Evolutionary conservation across 1,284 basidiomycete species (phyloP).

Genomic region (Takashimella tepidaria): DNA sequence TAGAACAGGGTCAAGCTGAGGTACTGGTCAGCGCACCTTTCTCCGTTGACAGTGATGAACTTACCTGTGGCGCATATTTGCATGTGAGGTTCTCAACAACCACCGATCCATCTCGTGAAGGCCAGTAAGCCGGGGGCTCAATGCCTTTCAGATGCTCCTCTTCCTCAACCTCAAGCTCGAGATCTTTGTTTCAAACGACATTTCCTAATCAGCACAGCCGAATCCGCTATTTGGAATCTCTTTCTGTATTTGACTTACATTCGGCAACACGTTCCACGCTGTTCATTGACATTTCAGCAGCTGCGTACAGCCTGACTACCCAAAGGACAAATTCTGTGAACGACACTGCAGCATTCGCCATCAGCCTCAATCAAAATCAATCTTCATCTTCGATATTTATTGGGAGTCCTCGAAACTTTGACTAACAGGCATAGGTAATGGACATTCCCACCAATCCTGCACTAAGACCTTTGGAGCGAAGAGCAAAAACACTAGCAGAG

Average conservation of each 20-base stretch:
- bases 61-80: constrained; percentile 49
- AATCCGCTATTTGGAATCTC: background rate
- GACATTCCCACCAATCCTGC: constrained; percentile 46
- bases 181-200: too few relatives aligned
- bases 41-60: background rate
- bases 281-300: constrained; percentile 49
- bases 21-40: background rate
- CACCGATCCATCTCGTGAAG: constrained; percentile 47
- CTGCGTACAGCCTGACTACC: constrained; percentile 50
- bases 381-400: too few relatives aligned
- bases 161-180: constrained; percentile 50
- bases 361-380: too few relatives aligned
- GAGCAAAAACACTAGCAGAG: constrained; percentile 48
- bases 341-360: constrained; percentile 31
- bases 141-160: constrained; percentile 41
- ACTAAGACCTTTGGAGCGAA: constrained; percentile 41
- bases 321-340: constrained; percentile 51
- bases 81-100: constrained; percentile 49
- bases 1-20: constrained; percentile 51
- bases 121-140: constrained; percentile 53
- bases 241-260: too few relatives aligned
- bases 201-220: constrained; percentile 11
- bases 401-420: too few relatives aligned
- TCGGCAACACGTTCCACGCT: constrained; percentile 52
- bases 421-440: constrained; percentile 41